Base-by-base conservation (phyloP, 345 rosid genomes). In the Clausena lansium region DNA sequence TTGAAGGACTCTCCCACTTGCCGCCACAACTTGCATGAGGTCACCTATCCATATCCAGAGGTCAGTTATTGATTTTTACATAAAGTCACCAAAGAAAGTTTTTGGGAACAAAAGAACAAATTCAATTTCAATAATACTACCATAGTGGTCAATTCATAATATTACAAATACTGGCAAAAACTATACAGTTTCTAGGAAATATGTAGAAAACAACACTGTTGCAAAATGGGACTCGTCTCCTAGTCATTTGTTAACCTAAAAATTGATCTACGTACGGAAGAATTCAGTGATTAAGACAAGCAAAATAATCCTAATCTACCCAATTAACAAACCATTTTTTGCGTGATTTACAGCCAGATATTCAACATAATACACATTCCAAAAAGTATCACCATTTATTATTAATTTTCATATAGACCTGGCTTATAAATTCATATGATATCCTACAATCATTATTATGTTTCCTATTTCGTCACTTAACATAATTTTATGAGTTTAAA, bases 1-100 rank as follows among this genome's bases (percentile, higher is more conserved):
- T 73, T 92, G 76, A 92, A 92, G 77, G 94, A 90, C 79, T 92
- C 97, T 81, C 97, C 97, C 57, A 92, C 96, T 83, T 87, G 92
- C 74, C 92, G 87, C 96, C 92, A 92, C 84, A 92, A 82, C 76
- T 92, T 92, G 80, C 85, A 84, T 17, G 94, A 79, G 14, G 93
- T 91, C 74, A 91, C 96, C 96, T 91, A 77, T 30, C 25, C 52
- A 79, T 38, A 62, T 61, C 47, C 63, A 67, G 25, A 35, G 60
- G 74, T 25, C 67, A 20, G 32, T 35, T 41, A 60, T 33, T 14
- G 52, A 76, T 58, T 52, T 45, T 27, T 28, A 59, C 61, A 57
- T 20, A 45, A 61, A 64, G 25, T 55, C 73, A 57, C 36, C n/a
- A 78, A 75, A 45, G 20, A 9, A 25, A 30, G 22, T 47, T 41